These are phyloP conservation scores for Quercus gilva DNA, from an alignment of 306 rosid species.

Conservation along the genomic window DNA sequence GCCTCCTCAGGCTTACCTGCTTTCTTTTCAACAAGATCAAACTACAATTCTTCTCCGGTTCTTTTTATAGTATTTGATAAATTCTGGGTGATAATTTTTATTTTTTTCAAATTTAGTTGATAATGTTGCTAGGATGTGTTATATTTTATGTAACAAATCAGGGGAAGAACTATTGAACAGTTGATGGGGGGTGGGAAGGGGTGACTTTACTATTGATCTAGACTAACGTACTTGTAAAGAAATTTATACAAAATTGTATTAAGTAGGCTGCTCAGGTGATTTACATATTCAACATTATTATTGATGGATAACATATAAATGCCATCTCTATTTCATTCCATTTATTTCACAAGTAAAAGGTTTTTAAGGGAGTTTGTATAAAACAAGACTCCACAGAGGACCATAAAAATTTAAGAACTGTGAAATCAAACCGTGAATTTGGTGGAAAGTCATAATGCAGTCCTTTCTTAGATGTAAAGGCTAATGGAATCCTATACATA, in stretches of 20 bases:
- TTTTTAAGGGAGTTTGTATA: too few relatives aligned
- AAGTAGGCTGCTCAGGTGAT: not conserved
- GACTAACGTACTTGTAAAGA: not conserved
- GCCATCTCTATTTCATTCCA: too few relatives aligned
- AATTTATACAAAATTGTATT: not conserved
- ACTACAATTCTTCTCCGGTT: slow-evolving; percentile 14
- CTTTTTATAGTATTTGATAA: not conserved
- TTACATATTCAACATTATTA: not conserved
- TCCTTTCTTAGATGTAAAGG: too few relatives aligned
- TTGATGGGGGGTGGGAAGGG: too few relatives aligned
- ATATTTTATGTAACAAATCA: not conserved
- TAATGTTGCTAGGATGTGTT: not conserved
- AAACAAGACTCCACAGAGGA: too few relatives aligned
- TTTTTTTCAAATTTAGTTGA: not conserved
- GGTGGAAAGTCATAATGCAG: too few relatives aligned
- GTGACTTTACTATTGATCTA: not conserved
- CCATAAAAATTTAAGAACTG: too few relatives aligned
- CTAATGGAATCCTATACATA: too few relatives aligned
- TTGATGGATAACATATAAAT: not conserved
- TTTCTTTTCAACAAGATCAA: slow-evolving; percentile 14
- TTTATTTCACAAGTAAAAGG: too few relatives aligned
- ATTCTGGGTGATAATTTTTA: not conserved
- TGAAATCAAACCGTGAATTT: too few relatives aligned
- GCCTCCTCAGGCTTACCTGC: slow-evolving; percentile 21
- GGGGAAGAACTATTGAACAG: not conserved